Conservation (phyloP, 2,329 filamentous ascomycete species). For the Fusarium algeriense region DNA sequence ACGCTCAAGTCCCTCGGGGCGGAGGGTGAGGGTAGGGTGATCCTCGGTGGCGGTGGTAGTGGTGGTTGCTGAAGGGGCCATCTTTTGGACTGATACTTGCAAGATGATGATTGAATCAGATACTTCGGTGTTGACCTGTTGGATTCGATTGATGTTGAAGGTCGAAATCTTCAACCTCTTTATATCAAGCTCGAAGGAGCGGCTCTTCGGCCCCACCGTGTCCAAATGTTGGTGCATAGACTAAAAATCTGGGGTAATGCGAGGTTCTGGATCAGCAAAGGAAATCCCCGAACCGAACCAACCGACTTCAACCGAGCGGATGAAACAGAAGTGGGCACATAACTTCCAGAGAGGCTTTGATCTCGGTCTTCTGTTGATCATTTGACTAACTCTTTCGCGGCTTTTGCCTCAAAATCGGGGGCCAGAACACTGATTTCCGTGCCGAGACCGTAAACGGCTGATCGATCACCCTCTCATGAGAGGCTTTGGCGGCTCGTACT, state of each 20-base stretch:
- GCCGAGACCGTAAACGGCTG: not conserved
- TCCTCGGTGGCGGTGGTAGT: constrained; percentile 13
- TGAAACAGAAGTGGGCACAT: not conserved
- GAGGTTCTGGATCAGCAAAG: not conserved
- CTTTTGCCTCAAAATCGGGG: not conserved
- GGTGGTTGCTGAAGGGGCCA: constrained; percentile 25
- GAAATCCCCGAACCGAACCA: constrained; percentile 15
- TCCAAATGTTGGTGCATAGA: not conserved
- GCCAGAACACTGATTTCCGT: not conserved
- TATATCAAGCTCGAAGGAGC: constrained; percentile 1
- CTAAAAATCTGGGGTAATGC: constrained; percentile 18
- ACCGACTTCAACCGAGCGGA: constrained; percentile 10
- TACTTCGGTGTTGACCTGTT: not conserved
- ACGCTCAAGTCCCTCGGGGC: constrained; percentile 38
- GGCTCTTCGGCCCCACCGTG: not conserved
- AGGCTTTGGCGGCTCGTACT: not conserved
- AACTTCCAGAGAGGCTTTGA: not conserved
- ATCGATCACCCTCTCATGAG: not conserved
- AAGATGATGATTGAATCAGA: not conserved
- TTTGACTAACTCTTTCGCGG: not conserved
- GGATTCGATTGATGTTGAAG: not conserved
- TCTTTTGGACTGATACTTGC: not conserved
- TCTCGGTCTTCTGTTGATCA: not conserved
- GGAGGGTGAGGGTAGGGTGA: constrained; percentile 38
- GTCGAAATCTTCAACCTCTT: not conserved